A percentile compares a stretch with the other conserved stretches of the same genome.
Conservation (phyloP, 1,139 yeast genomes). For the Eremothecium coryli region DNA sequence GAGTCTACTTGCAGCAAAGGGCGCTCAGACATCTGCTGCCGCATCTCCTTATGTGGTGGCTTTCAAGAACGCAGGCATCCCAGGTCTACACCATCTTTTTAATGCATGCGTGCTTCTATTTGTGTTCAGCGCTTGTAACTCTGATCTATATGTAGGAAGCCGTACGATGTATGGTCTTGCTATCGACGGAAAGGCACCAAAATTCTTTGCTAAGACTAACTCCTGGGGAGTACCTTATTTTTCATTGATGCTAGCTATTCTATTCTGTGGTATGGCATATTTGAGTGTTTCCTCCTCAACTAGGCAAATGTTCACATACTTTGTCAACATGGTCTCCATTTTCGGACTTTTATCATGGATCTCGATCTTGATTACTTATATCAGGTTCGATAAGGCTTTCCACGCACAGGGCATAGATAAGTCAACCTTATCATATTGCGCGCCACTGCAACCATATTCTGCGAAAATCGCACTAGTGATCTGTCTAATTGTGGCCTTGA, state of each 20-base stretch:
- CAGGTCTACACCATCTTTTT: slow-evolving; percentile 52
- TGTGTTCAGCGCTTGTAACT: slow-evolving; percentile 65
- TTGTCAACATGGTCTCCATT: slow-evolving; percentile 62
- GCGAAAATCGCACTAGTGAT: slow-evolving; percentile 47
- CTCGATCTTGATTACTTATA: slow-evolving; percentile 51
- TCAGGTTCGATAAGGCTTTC: slow-evolving; percentile 55
- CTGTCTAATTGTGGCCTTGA: slow-evolving; percentile 50
- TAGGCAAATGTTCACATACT: slow-evolving; percentile 51
- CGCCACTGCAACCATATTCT: slow-evolving; percentile 63
- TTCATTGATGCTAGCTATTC: slow-evolving; percentile 37
- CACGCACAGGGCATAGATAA: slow-evolving; percentile 52
- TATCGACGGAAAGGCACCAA: slow-evolving; percentile 55
- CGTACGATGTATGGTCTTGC: slow-evolving; percentile 60
- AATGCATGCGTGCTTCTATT: slow-evolving; percentile 62
- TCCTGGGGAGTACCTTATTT: slow-evolving; percentile 56
- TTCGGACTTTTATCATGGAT: slow-evolving; percentile 67
- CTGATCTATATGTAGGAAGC: slow-evolving; percentile 62
- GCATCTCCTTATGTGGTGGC: slow-evolving; percentile 75
- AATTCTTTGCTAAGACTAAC: slow-evolving; percentile 48
- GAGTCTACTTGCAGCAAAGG: slow-evolving; percentile 30
- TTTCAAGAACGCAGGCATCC: slow-evolving; percentile 51
- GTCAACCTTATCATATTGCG: slow-evolving; percentile 43
- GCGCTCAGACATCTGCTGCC: slow-evolving; percentile 44
- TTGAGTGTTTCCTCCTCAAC: slow-evolving; percentile 51
- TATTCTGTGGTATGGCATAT: slow-evolving; percentile 51